These are phyloP conservation scores for Curvularia spicifera DNA, from an alignment of 2,329 filamentous ascomycete species.

Conservation along the genomic window DNA sequence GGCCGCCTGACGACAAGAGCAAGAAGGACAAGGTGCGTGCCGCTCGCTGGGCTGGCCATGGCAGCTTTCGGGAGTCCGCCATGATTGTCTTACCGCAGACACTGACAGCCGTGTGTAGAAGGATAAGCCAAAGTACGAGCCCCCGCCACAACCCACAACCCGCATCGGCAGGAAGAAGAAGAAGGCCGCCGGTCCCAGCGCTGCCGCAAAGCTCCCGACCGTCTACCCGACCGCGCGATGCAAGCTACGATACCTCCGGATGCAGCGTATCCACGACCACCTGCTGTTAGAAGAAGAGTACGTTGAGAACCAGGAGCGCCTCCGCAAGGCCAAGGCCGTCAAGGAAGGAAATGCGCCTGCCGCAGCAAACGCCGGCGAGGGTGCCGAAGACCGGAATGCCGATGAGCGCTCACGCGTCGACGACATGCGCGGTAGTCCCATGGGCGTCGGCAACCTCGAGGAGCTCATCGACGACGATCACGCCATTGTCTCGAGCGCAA, in stretches of 20 bases:
- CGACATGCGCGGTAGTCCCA: conserved; percentile 97
- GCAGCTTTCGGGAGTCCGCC: conserved; percentile 4
- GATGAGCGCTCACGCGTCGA: conserved; percentile 95
- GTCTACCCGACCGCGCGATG: conserved; percentile 96
- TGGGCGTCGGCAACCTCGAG: conserved; percentile 97
- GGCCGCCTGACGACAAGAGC: conserved; percentile 75
- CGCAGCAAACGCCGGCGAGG: conserved; percentile 65
- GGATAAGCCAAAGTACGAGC: conserved; percentile 99
- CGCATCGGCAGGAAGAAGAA: conserved; percentile 98
- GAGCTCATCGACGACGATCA: conserved; percentile 99
- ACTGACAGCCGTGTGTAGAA: conserved; percentile 61
- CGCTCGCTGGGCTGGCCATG: neutral
- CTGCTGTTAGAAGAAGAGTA: conserved; percentile 97
- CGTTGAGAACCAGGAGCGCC: conserved; percentile 96
- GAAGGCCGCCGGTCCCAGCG: conserved; percentile 90
- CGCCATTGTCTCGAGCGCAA: conserved; percentile 96
- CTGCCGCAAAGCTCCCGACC: conserved; percentile 90
- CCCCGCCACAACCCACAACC: conserved; percentile 93
- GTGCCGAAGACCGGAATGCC: conserved; percentile 84
- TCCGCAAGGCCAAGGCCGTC: conserved; percentile 84
- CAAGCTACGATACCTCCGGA: conserved; percentile 94
- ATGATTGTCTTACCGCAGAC: conserved; percentile 10
- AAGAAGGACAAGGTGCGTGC: conserved; percentile 76
- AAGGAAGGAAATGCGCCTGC: conserved; percentile 62
- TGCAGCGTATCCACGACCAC: conserved; percentile 99